These are phyloP conservation scores for Tetracentron sinense DNA, from an alignment of 164 flowering plant genomes.

Conservation along the genomic window DNA sequence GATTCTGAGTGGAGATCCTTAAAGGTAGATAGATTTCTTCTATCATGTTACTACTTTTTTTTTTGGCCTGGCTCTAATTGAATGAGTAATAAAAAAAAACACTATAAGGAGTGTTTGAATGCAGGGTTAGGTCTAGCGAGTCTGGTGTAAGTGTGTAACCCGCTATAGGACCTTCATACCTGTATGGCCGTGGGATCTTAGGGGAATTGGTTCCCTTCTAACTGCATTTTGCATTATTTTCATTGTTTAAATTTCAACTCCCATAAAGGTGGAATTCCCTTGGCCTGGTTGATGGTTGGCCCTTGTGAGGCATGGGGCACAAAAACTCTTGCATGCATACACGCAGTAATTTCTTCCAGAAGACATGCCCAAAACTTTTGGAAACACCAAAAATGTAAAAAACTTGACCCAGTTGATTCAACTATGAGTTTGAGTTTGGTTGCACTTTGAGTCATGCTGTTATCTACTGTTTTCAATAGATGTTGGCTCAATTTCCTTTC, in stretches of 20 bases:
- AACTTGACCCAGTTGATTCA: background rate
- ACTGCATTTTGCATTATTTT: background rate
- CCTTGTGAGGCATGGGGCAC: background rate
- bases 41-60: background rate
- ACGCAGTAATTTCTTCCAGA: no score
- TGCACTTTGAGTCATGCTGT: no score
- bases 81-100: no score
- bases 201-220: background rate
- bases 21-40: constrained; percentile 44
- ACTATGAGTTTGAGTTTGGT: background rate
- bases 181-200: no score
- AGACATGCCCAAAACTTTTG: background rate
- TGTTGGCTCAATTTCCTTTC: no score
- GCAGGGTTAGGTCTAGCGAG: background rate
- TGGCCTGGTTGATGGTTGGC: background rate
- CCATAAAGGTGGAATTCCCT: background rate
- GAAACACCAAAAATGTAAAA: background rate
- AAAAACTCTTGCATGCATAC: background rate
- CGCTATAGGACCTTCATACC: background rate
- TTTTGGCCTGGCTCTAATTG: background rate
- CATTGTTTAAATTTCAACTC: background rate
- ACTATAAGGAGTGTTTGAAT: background rate
- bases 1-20: constrained; percentile 93
- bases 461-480: no score
- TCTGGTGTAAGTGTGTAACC: background rate